Conservation (phyloP, 495 filamentous ascomycete species). For the Tuber melanosporum region DNA sequence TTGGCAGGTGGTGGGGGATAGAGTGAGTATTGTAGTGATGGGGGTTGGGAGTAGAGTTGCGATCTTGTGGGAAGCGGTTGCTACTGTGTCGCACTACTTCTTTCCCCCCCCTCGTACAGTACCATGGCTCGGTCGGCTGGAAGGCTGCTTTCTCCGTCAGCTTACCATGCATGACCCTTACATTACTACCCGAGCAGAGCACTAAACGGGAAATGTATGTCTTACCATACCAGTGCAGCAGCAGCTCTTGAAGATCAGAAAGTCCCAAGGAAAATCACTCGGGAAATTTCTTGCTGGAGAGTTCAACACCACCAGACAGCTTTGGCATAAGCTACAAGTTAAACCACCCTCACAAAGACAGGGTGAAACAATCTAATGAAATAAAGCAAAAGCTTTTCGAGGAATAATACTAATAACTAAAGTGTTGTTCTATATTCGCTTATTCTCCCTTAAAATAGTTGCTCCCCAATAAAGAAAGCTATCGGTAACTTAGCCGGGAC, state of each 20-base stretch:
- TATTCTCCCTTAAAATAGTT: background rate
- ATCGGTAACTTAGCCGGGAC: background rate
- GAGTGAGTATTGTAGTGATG: too few species aligned
- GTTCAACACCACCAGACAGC: background rate
- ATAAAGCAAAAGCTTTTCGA: background rate
- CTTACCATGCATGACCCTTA: background rate
- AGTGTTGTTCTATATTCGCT: background rate
- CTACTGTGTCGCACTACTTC: too few species aligned
- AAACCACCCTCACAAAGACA: background rate
- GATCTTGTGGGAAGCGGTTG: too few species aligned
- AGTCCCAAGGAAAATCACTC: background rate
- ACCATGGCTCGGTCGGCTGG: background rate
- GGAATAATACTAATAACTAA: background rate
- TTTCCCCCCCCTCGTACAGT: too few species aligned
- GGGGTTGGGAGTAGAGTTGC: too few species aligned
- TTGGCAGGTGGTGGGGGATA: too few species aligned
- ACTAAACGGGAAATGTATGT: background rate
- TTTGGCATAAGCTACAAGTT: background rate
- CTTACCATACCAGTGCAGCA: background rate
- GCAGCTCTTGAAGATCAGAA: background rate
- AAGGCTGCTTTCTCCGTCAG: background rate
- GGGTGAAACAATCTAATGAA: background rate
- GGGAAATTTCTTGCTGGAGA: background rate
- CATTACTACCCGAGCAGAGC: background rate
- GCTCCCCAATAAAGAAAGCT: background rate